These are phyloP conservation scores for Scutellaria galericulata DNA, from an alignment of 257 asterid genomes.

Conservation along the genomic window DNA sequence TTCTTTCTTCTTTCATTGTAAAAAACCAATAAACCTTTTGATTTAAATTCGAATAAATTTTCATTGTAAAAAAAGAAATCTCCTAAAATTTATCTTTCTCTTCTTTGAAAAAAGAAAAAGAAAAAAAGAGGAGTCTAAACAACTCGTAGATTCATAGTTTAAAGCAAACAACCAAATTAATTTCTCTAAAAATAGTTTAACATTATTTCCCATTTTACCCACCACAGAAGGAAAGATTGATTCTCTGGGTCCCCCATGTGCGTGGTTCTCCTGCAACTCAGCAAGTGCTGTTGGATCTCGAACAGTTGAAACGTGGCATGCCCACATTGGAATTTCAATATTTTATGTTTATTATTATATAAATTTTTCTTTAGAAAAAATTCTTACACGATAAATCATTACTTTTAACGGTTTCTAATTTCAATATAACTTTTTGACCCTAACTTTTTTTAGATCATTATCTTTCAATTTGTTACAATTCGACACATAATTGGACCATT, in stretches of 20 bases:
- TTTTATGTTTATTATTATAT: not conserved
- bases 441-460: too few relatives aligned
- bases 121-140: not conserved
- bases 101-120: too few relatives aligned
- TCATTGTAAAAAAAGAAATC: too few relatives aligned
- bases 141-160: not conserved
- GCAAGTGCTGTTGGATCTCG: conserved; percentile 40
- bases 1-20: too few relatives aligned
- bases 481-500: too few relatives aligned
- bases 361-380: not conserved
- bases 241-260: conserved; percentile 38
- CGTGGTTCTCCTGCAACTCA: conserved; percentile 36
- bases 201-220: conserved; percentile 19
- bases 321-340: conserved; percentile 6
- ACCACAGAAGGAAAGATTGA: conserved; percentile 36
- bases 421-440: too few relatives aligned
- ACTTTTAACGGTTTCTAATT: too few relatives aligned
- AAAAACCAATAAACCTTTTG: too few relatives aligned
- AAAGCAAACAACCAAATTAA: not conserved
- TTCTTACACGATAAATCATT: too few relatives aligned
- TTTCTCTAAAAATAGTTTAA: conserved; percentile 22
- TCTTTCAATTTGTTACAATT: too few relatives aligned
- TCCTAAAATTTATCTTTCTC: too few relatives aligned
- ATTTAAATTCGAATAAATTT: too few relatives aligned
- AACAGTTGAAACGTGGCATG: conserved; percentile 27